A percentile compares a stretch with the other conserved stretches of the same genome.
phyloP scores from a whole-genome alignment of 106 monocot genomes.

The Amphibolis antarctica region DNA sequence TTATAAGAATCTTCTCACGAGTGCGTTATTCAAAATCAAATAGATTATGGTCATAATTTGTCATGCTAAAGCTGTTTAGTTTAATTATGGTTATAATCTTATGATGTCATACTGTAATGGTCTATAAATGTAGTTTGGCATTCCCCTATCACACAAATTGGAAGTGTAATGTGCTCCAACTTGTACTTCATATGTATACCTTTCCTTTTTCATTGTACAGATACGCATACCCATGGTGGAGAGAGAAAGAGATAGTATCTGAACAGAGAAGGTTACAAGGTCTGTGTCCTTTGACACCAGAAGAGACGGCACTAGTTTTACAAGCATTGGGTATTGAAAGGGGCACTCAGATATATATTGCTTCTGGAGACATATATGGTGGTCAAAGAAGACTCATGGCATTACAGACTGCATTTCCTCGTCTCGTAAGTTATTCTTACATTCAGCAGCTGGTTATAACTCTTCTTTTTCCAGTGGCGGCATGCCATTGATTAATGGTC shows the following conservation, averaged over 20 bases:
- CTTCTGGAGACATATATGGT: constrained; percentile 87
- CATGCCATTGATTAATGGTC: too few species aligned
- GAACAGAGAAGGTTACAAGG: constrained; percentile 69
- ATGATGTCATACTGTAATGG: too few species aligned
- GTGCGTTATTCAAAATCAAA: too few species aligned
- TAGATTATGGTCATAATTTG: too few species aligned
- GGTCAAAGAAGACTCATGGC: constrained; percentile 40
- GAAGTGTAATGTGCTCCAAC: too few species aligned
- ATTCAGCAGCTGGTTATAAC: background rate
- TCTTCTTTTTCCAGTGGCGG: background rate
- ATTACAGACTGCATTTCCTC: constrained; percentile 55
- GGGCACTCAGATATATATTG: constrained; percentile 67
- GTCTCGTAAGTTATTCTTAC: constrained; percentile 38
- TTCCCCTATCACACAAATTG: too few species aligned
- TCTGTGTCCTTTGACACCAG: constrained; percentile 80
- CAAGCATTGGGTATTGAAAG: constrained; percentile 61
- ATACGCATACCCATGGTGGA: constrained; percentile 97
- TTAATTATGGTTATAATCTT: too few species aligned
- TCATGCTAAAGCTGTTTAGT: too few species aligned
- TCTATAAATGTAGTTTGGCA: too few species aligned
- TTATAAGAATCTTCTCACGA: too few species aligned
- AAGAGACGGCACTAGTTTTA: constrained; percentile 59
- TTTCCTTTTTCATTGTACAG: constrained; percentile 22
- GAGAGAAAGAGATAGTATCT: constrained; percentile 88
- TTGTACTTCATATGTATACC: too few species aligned